Evolutionary conservation across 495 filamentous ascomycete species (phyloP), one percentile per base, ranked within the genome.

Genomic region (Trichoderma asperelloides): DNA sequence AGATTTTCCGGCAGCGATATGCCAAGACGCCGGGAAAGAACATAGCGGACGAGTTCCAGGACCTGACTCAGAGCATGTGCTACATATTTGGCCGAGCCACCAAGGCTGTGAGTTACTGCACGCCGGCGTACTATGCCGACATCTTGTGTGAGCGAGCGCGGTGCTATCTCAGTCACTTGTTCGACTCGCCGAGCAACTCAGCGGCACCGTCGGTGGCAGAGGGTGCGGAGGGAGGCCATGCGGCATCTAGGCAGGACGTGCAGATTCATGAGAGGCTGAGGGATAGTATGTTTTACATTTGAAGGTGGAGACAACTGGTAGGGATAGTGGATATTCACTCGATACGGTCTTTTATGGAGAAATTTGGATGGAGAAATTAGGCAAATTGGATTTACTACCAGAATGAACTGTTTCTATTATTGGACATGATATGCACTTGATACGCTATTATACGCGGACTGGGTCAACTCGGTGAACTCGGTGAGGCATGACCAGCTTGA

Each of bases 71-170:
- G 69, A 87, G 88, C 68, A 81, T 94, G 77, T 93, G 89, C 72
- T 92, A 92, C 71, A 75, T 89, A 6, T 95, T 88, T 67, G 89
- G 88, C 1, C 88, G 91, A 8, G 91, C 91, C 0, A 94, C 91
- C 1, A 91, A 88, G 74, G 87, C 89, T 0, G 90, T 95, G 41
- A 89, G 86, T 68, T 83, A 92, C 43, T 91, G 89, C 66, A 90
- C 91, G 8, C 91, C 91, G 0, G 91, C 90, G 1, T 92, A 91
- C 77, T 93, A 93, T 70, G 91, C 91, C 1, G 91, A 96, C 75
- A 75, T 92, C 12, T 84, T 89, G 2, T 92, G 89, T 67, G 86
- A 86, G 40, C 81, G 90, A 2, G 87, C 88, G 0, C 78, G 90
- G n/a, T 84, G 83, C 70, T 89, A 88, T 70, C 72, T 89, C 12